A percentile compares a stretch with the other conserved stretches of the same genome.
phyloP scores from a whole-genome alignment of 805 yeast genomes.

The Starmerella stellata region DNA sequence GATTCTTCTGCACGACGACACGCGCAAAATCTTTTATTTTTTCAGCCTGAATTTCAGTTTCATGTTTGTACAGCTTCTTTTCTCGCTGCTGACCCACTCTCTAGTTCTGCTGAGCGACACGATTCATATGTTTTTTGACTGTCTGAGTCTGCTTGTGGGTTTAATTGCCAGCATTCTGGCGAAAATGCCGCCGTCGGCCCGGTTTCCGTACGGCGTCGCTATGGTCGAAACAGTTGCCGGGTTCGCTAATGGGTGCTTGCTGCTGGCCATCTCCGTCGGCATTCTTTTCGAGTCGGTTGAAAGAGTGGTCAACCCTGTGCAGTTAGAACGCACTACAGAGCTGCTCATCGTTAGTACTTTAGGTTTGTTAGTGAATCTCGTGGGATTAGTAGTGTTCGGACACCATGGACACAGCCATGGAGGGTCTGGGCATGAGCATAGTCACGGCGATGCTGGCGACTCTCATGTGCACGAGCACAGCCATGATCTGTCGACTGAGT shows the following conservation, averaged over 20 bases:
- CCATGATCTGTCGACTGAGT: too few relatives aligned
- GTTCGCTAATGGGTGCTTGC: constrained; percentile 77
- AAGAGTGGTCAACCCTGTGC: constrained; percentile 60
- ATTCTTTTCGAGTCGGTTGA: constrained; percentile 75
- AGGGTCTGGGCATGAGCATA: constrained; percentile 16
- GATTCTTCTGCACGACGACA: constrained; percentile 41
- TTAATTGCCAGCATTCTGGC: constrained; percentile 61
- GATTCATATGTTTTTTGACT: constrained; percentile 89
- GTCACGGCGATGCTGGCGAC: constrained; percentile 10
- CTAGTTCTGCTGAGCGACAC: constrained; percentile 84
- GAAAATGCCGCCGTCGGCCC: constrained; percentile 41
- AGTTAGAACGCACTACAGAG: constrained; percentile 62
- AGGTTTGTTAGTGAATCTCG: constrained; percentile 74
- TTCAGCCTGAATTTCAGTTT: constrained; percentile 70
- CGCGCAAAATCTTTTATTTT: constrained; percentile 77
- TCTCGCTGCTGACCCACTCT: constrained; percentile 83
- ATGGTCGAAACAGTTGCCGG: constrained; percentile 87
- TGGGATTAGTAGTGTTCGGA: constrained; percentile 87
- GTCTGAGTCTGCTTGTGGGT: constrained; percentile 77
- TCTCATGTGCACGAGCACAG: constrained; percentile 3
- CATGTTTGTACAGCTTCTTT: constrained; percentile 83
- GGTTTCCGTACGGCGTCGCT: constrained; percentile 69
- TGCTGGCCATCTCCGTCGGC: constrained; percentile 77
- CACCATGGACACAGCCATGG: constrained; percentile 31
- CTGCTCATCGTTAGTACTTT: constrained; percentile 64